phyloP scores from a whole-genome alignment of 805 yeast species.

The Yamadazyma phyllophila region DNA sequence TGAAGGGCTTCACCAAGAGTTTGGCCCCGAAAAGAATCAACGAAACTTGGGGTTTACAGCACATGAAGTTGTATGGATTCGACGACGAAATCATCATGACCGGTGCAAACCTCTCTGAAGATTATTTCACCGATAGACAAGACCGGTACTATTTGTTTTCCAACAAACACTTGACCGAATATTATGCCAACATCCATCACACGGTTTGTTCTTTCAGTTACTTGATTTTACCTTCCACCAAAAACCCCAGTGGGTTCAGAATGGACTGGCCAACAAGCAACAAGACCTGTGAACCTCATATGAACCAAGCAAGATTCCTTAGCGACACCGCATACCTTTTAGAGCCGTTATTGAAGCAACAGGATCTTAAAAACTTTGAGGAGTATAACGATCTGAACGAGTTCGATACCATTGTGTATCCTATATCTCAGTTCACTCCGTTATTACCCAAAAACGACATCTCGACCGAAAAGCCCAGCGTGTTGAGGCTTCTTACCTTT shows the following conservation, averaged over 20 bases:
- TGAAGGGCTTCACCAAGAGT: conserved; percentile 61
- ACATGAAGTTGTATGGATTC: conserved; percentile 95
- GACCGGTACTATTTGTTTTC: conserved; percentile 83
- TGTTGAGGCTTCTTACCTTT: conserved; percentile 58
- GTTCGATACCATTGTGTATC: conserved; percentile 71
- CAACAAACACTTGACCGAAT: conserved; percentile 57
- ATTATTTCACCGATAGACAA: conserved; percentile 92
- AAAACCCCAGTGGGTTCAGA: conserved; percentile 47
- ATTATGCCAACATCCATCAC: conserved; percentile 68
- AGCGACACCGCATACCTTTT: conserved; percentile 55
- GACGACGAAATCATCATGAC: conserved; percentile 84
- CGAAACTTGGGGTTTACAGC: conserved; percentile 92
- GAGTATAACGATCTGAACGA: conserved; percentile 33
- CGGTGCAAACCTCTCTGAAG: conserved; percentile 90
- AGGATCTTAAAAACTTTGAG: conserved; percentile 28
- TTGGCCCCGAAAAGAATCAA: conserved; percentile 80
- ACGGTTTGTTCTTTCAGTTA: conserved; percentile 73
- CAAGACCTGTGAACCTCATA: conserved; percentile 63
- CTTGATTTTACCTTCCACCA: conserved; percentile 47
- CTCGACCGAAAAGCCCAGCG: conserved; percentile 80
- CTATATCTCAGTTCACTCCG: conserved; percentile 90
- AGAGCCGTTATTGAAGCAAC: conserved; percentile 56
- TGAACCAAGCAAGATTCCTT: conserved; percentile 50
- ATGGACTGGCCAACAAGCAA: conserved; percentile 75
- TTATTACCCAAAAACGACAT: conserved; percentile 55